Base-by-base conservation (phyloP, 2,329 filamentous ascomycete species). In the Paraconiothyrium sp. region DNA sequence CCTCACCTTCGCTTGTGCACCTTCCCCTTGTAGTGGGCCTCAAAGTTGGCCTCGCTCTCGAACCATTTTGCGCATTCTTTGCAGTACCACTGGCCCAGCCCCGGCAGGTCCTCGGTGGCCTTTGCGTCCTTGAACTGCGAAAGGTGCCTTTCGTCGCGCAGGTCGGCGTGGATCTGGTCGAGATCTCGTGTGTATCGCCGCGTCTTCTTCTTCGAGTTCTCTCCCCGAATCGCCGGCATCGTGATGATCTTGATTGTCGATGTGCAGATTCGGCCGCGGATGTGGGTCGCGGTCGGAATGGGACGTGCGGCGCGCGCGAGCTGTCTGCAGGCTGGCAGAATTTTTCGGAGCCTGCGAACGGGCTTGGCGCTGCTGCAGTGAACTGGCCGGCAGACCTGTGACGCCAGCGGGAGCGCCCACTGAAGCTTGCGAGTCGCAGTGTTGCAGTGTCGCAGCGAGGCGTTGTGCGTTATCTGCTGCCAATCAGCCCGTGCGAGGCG, bases 11-110 rank as follows among this genome's bases (percentile, higher is more conserved):
- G 88, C 86, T 94, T 97, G 81, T 99, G 95, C 67, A 92, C 92
- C 82, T 97, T 99, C 71, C 92, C 93, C 78, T 91, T 92, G 60
- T 85, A 84, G 80, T 99, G 95, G 32, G 87, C 84, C 39, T 85
- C 84, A 60, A 97, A 83, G 70, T 92, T 96, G 71, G 86, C 79
- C 68, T 95, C 91, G 54, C 89, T 91, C 78, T 98, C 94, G 78
- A 96, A 98, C 90, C 92, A 98, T 82, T 97, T 98, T 65, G 95
- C 91, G 79, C 95, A 99, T 80, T 97, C 92, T 16, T 91, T 84
- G 79, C 95, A 99, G 80, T 97, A 98, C 77, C 90, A 90, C 70
- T 88, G 85, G 30, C 95, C 95, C 52, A 97, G 84, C 0, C 89
- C 94, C 3, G 95, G 95, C 39, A 97, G 85, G 73, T 98, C 95